Evolutionary conservation across 768 basidiomycete species (phyloP), one percentile per base, ranked within the genome.

Genomic region (Lactarius tabidus): DNA sequence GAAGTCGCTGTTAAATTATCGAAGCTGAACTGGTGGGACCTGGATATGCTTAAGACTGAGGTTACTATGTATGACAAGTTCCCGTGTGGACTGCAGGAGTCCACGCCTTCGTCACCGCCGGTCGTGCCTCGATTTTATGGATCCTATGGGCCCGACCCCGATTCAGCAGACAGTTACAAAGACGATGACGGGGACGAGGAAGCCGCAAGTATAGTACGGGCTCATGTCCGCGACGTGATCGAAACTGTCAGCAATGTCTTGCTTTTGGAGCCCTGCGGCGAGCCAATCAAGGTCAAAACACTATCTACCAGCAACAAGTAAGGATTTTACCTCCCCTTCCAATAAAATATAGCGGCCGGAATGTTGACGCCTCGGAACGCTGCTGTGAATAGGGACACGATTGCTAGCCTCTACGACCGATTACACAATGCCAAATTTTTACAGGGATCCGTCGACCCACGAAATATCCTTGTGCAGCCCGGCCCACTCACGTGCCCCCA

Each of bases 61-160:
- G 81, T 79, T 8, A 67, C 62, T 33, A 80, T 79, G 55, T 85
- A 84, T 69, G 74, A 79, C 69, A 39, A 41, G 1, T 81, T 86
- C 70, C 79, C 81, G 2, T 57, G 64, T 15, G 78, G 82, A 63
- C 74, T 84, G 53, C 81, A 78, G 66, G 73, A 83, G 70, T 80
- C 83, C 53, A 84, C 79, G 79, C 80, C 71, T 65, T 78, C 81
- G 0, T 82, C 84, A 3, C 75, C 77, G 8, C 79, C 87, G 0
- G 56, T 87, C 55, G 82, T 84, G 3, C 86, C 87, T 0, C 84
- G 86, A 71, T 88, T 81, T 72, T 88, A 84, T 68, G 86, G 88
- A 1, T 85, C 83, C 72, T 88, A 87, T 67, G 70, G 69, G 0
- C 78, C 77, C 0, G 62, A 67, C 1, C 48, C 56, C 2, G 68